phyloP scores from a whole-genome alignment of 768 basidiomycete genomes.

The Clitopilus hobsonii region DNA sequence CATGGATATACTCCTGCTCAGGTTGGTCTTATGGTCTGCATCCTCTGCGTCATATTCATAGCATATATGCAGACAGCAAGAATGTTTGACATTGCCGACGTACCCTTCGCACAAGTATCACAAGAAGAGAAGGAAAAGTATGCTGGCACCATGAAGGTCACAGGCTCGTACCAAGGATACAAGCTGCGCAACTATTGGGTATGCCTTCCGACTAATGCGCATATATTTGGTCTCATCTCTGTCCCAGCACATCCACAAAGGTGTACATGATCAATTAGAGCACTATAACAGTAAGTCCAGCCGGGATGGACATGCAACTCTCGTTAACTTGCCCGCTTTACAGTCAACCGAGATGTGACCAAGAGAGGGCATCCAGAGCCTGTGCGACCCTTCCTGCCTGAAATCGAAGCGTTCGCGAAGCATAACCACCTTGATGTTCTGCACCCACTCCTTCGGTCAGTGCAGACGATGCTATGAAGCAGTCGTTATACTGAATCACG shows the following conservation, averaged over 20 bases:
- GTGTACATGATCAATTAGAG: constrained; percentile 61
- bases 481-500: neutral
- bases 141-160: constrained; percentile 26
- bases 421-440: constrained; percentile 33
- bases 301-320: neutral
- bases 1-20: constrained; percentile 40
- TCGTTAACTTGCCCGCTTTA: neutral
- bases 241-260: constrained; percentile 56
- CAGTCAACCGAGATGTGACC: constrained; percentile 29
- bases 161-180: constrained; percentile 39
- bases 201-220: neutral
- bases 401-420: constrained; percentile 27
- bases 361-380: constrained; percentile 29
- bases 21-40: constrained; percentile 22
- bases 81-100: constrained; percentile 41
- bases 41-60: neutral
- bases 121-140: constrained; percentile 35
- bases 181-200: constrained; percentile 18
- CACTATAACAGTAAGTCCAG: constrained; percentile 50
- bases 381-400: constrained; percentile 30
- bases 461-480: neutral
- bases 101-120: constrained; percentile 32
- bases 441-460: constrained; percentile 30
- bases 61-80: constrained; percentile 26
- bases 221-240: neutral